Percentiles rank a stretch among this genome's conserved stretches.
Evolutionary conservation across 306 rosid species (phyloP).

Genomic region (Potentilla sterilis): DNA sequence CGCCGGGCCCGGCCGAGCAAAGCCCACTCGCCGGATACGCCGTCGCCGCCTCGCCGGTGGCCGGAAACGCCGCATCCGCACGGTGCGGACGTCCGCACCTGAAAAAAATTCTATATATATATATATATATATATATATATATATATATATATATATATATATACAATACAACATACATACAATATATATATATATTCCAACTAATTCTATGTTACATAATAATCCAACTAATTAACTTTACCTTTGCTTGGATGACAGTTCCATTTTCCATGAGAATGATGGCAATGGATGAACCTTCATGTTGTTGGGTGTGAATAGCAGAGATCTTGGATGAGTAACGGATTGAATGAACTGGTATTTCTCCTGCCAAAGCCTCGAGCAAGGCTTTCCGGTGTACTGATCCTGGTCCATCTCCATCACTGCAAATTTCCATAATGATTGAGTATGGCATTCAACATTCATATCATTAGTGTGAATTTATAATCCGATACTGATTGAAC

Average conservation of each 20-base stretch:
- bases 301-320: neutral
- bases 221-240: neutral
- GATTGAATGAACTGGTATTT: constrained; percentile 14
- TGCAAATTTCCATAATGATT: neutral
- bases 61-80: too few relatives aligned
- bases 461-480: neutral
- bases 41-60: too few relatives aligned
- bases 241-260: constrained; percentile 25
- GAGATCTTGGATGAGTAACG: constrained; percentile 22
- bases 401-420: neutral
- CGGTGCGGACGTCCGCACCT: too few relatives aligned
- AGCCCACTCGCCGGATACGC: too few relatives aligned
- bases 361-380: constrained; percentile 25
- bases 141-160: too few relatives aligned
- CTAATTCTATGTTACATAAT: neutral
- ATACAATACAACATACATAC: too few relatives aligned
- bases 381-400: constrained; percentile 23
- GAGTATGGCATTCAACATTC: neutral
- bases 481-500: too few relatives aligned
- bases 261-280: constrained; percentile 26
- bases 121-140: too few relatives aligned
- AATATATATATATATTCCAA: too few relatives aligned
- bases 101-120: too few relatives aligned
- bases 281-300: constrained; percentile 20
- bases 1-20: too few relatives aligned